Percentiles rank a stretch among this genome's conserved stretches.
Evolutionary conservation across 257 asterid genomes (phyloP).

Genomic region (Pogostemon cablin): DNA sequence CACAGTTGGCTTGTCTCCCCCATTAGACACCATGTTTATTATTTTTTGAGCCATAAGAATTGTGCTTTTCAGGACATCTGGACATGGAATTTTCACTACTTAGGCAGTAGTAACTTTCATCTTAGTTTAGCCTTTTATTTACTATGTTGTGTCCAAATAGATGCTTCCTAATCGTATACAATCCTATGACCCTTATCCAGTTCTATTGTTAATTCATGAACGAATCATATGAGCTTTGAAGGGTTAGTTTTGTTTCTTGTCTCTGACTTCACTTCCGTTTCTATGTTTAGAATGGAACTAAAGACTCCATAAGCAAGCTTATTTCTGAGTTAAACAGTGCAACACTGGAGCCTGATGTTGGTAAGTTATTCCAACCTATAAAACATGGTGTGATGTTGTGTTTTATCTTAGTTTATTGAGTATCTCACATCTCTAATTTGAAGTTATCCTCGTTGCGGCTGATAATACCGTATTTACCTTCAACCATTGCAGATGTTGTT

Average conservation of each 20-base stretch:
- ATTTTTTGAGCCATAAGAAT: background rate
- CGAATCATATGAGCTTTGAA: conserved; percentile 1
- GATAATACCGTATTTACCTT: conserved; percentile 12
- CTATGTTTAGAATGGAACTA: conserved; percentile 77
- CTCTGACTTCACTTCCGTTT: conserved; percentile 24
- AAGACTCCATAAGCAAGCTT: conserved; percentile 84
- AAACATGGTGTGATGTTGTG: conserved; percentile 5
- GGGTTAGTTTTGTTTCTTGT: conserved; percentile 20
- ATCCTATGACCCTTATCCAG: background rate
- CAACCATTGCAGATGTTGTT: conserved; percentile 74
- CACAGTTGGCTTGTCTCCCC: conserved; percentile 3
- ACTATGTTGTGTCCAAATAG: conserved; percentile 2
- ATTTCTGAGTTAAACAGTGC: conserved; percentile 80
- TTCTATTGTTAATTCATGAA: conserved; percentile 12
- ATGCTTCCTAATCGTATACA: conserved; percentile 16
- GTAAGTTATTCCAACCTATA: conserved; percentile 46
- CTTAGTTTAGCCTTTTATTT: conserved; percentile 1
- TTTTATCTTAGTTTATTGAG: background rate
- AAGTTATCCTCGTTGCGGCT: conserved; percentile 12
- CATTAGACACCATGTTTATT: conserved; percentile 7
- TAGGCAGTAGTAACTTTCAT: background rate
- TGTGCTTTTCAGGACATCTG: background rate
- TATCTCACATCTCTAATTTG: conserved; percentile 3
- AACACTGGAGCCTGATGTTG: conserved; percentile 82
- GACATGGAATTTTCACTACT: background rate